Base-by-base conservation (phyloP, 768 basidiomycete genomes). In the Serendipita sp. region DNA sequence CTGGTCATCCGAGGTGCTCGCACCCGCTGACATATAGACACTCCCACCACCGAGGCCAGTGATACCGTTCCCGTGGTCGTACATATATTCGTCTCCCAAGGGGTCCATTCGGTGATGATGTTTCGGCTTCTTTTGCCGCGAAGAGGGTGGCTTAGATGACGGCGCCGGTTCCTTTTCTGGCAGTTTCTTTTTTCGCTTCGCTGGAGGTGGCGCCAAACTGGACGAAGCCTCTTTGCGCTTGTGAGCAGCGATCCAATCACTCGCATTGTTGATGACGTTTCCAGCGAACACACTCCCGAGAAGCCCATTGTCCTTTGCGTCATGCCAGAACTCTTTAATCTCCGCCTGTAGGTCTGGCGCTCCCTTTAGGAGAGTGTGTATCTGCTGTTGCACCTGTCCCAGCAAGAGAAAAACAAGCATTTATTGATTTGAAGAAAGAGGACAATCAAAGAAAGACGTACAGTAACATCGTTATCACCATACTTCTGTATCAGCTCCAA, bases 401-500 rank as follows among this genome's bases (percentile, higher is more conserved):
- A 30, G 28, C 18, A 10, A 24, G 24, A 24, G 8, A 24, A 53
- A 51, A 81, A 45, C 66, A 67, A 18, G 5, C n/a, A 10, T 60
- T 60, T 8, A 35, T 11, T 60, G 8, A 38, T 8, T 34, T 60
- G 11, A 60, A n/a, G 8, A 5, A 51, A 51, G 8, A 18, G 8
- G 8, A 7, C 7, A 51, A n/a, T 18, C 48, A 7, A 18, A 8
- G 48, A n/a, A 5, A 41, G 13, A 32, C 48, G 5, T n/a, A 51
- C 48, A 5, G n/a, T 32, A n/a, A 51, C 30, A n/a, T 51, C 30
- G 18, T 51, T 51, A 72, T 89, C 89, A 71, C 90, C 88, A 75
- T 91, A 90, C 48, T 86, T 83, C 75, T 92, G 90, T 67, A 92
- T 75, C 54, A 92, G 89, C 75, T 92, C 90, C 69, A 92, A 76